Evolutionary conservation across 2,329 filamentous ascomycete species (phyloP).

Genomic region (Sphaerulina musiva): DNA sequence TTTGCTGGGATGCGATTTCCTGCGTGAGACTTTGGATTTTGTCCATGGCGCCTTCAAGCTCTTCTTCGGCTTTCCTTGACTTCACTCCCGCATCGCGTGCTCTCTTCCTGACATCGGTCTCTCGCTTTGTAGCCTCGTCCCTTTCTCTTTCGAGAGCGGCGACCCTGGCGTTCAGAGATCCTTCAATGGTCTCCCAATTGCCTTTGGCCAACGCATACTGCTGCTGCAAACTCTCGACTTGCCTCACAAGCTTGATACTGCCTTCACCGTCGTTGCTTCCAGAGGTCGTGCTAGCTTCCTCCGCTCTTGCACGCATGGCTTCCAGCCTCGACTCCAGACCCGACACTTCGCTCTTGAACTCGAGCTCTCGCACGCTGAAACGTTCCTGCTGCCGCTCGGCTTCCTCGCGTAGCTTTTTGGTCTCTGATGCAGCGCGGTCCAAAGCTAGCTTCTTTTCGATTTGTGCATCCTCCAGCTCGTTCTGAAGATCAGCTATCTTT

Average conservation of each 20-base stretch:
- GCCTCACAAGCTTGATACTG: constrained; percentile 67
- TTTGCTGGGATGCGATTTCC: constrained; percentile 55
- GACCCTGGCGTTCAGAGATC: constrained; percentile 71
- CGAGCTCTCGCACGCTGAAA: constrained; percentile 61
- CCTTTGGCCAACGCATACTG: constrained; percentile 91
- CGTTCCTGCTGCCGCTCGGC: constrained; percentile 66
- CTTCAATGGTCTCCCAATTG: constrained; percentile 96
- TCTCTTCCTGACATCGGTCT: constrained; percentile 83
- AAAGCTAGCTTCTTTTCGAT: constrained; percentile 71
- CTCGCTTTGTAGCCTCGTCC: constrained; percentile 74
- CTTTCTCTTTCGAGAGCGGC: constrained; percentile 79
- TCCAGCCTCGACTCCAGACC: constrained; percentile 85
- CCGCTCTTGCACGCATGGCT: constrained; percentile 72
- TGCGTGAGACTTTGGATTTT: constrained; percentile 59
- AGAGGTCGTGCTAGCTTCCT: constrained; percentile 67
- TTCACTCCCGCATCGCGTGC: constrained; percentile 73
- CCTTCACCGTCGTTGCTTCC: constrained; percentile 54
- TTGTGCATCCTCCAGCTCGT: constrained; percentile 58
- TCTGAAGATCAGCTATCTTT: constrained; percentile 50
- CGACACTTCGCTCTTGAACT: constrained; percentile 70
- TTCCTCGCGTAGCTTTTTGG: constrained; percentile 66
- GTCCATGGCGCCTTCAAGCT: constrained; percentile 64
- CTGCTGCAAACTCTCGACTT: constrained; percentile 90
- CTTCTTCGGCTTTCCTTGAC: constrained; percentile 67
- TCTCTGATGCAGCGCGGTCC: constrained; percentile 63